Evolutionary conservation across 305 asterid species (phyloP).

Genomic region (Plantago lanceolata): DNA sequence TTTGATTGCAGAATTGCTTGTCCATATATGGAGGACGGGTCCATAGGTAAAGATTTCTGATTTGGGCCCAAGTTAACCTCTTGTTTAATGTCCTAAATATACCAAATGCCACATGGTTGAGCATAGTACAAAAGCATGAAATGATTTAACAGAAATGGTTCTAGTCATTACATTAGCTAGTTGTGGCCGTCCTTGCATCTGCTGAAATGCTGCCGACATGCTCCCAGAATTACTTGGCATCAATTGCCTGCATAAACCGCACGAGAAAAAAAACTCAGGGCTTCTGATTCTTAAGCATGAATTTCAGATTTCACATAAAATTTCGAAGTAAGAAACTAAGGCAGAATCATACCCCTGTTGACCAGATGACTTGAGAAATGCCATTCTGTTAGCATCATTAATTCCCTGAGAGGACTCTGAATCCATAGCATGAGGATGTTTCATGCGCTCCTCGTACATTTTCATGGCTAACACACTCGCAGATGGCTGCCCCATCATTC

Average conservation of each 20-base stretch:
- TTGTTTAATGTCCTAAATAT: constrained; percentile 57
- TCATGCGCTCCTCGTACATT: constrained; percentile 93
- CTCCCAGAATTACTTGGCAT: constrained; percentile 77
- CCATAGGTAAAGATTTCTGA: constrained; percentile 34
- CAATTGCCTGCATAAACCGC: constrained; percentile 71
- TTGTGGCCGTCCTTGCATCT: constrained; percentile 91
- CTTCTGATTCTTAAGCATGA: too few species aligned
- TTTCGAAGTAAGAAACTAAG: constrained; percentile 10
- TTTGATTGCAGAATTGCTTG: constrained; percentile 94
- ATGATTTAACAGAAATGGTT: constrained; percentile 22
- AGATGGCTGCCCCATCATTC: constrained; percentile 95
- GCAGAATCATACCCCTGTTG: constrained; percentile 73
- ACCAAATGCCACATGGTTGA: constrained; percentile 16
- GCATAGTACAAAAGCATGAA: constrained; percentile 12
- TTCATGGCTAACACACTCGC: constrained; percentile 90
- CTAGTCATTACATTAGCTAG: constrained; percentile 54
- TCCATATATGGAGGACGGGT: constrained; percentile 90
- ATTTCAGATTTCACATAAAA: constrained; percentile 9
- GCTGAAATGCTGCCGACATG: constrained; percentile 93
- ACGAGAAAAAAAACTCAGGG: not conserved
- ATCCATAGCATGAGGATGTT: constrained; percentile 58
- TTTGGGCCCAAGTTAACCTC: constrained; percentile 72
- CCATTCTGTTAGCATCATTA: constrained; percentile 75
- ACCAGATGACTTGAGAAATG: constrained; percentile 81
- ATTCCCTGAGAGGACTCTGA: too few species aligned